Evolutionary conservation across 202 grass and related monocot species (phyloP).

Genomic region (Schoenoplectus triqueter): DNA sequence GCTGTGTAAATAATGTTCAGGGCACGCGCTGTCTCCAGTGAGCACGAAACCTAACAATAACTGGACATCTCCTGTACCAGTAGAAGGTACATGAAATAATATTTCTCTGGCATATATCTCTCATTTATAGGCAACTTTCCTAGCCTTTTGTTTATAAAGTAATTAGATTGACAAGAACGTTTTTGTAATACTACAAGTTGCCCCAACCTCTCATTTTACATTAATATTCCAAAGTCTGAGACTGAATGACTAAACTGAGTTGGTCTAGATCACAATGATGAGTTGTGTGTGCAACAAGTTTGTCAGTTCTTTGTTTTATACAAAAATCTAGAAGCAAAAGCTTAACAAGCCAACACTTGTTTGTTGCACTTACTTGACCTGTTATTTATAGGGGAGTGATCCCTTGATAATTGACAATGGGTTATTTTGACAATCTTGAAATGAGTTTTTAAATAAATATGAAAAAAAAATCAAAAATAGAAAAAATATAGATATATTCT

Average conservation of each 20-base stretch:
- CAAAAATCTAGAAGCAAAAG: neutral
- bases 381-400: too few species aligned
- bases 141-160: slow-evolving; percentile 16
- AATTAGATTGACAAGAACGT: slow-evolving; percentile 12
- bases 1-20: slow-evolving; percentile 38
- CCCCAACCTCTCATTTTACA: neutral
- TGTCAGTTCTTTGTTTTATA: neutral
- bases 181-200: slow-evolving; percentile 4
- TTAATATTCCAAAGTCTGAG: neutral
- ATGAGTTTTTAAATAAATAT: too few species aligned
- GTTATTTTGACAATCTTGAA: too few species aligned
- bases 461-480: too few species aligned
- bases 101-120: slow-evolving; percentile 44
- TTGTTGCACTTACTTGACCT: neutral
- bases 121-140: slow-evolving; percentile 51
- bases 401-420: neutral
- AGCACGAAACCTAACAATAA: slow-evolving; percentile 41
- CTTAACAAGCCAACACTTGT: neutral
- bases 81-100: slow-evolving; percentile 41
- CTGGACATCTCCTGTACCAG: slow-evolving; percentile 43
- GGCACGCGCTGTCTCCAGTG: slow-evolving; percentile 45
- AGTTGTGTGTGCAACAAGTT: neutral
- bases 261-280: neutral
- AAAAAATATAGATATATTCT: too few species aligned
- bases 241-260: neutral